A percentile compares a stretch with the other conserved stretches of the same genome.
phyloP scores from a whole-genome alignment of 495 filamentous ascomycete genomes.

The Letharia lupina region DNA sequence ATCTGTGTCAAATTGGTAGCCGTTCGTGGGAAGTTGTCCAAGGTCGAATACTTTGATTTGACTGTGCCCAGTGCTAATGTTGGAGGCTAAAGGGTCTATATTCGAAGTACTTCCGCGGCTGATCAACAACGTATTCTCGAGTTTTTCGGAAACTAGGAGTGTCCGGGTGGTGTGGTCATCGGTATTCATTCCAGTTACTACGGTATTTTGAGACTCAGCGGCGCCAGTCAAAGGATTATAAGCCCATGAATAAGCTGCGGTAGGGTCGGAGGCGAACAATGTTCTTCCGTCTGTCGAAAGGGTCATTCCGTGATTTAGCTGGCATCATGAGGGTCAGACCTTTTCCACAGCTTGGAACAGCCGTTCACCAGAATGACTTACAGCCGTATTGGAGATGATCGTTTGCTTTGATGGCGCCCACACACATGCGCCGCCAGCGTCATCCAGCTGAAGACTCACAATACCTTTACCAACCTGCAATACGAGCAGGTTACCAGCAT shows the following conservation, averaged over 20 bases:
- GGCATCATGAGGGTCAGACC: not conserved
- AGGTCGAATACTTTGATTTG: conserved; percentile 62
- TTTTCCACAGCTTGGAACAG: not conserved
- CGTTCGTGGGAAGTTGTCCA: conserved; percentile 31
- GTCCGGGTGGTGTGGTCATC: conserved; percentile 57
- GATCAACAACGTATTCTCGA: conserved; percentile 47
- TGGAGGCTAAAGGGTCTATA: conserved; percentile 43
- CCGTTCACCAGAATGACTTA: not conserved
- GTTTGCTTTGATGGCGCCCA: conserved; percentile 4
- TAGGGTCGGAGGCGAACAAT: conserved; percentile 54
- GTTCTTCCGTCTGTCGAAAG: conserved; percentile 52
- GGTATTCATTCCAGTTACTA: conserved; percentile 53
- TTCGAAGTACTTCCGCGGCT: conserved; percentile 56
- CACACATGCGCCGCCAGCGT: conserved; percentile 44
- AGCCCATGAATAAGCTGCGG: conserved; percentile 49
- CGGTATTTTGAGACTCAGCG: conserved; percentile 35
- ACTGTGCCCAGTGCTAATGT: conserved; percentile 45
- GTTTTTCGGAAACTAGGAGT: conserved; percentile 45
- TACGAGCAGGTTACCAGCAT: conserved; percentile 49
- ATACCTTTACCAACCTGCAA: conserved; percentile 48
- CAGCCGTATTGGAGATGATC: not conserved
- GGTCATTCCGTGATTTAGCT: conserved; percentile 64
- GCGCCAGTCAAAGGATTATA: conserved; percentile 44
- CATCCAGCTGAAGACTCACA: conserved; percentile 40
- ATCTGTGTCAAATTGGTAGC: conserved; percentile 37